A percentile compares a stretch with the other conserved stretches of the same genome.
Conservation (phyloP, 2,329 filamentous ascomycete genomes). For the Dactylellina parvicollis region DNA sequence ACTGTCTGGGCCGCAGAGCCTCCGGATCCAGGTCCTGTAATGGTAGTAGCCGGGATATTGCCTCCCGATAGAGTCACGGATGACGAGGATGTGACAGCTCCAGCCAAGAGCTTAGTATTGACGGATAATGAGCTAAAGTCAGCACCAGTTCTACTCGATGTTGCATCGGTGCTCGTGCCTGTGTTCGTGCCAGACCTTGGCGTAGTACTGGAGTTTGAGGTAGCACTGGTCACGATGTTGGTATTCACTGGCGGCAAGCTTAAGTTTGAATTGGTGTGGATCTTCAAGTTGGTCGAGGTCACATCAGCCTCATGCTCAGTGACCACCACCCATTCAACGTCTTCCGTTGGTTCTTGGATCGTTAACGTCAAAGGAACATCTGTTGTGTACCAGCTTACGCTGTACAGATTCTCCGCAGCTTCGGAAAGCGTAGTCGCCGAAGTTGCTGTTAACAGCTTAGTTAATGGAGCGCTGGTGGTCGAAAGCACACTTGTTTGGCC, state of each 20-base stretch:
- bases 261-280: too few relatives aligned
- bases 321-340: constrained; percentile 6
- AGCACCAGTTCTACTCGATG: not conserved
- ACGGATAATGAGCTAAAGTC: constrained; percentile 5
- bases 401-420: constrained; percentile 11
- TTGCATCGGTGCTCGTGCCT: not conserved
- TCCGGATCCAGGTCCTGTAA: constrained; percentile 13
- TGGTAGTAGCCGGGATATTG: constrained; percentile 10
- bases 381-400: constrained; percentile 25
- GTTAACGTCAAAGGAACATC: constrained; percentile 26
- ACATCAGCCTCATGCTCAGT: not conserved
- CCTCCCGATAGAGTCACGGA: not conserved
- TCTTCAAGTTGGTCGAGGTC: not conserved
- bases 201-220: too few relatives aligned
- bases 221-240: too few relatives aligned
- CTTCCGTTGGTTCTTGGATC: constrained; percentile 4
- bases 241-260: too few relatives aligned
- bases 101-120: constrained; percentile 15
- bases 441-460: constrained; percentile 20
- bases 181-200: not conserved
- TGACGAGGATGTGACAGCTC: not conserved
- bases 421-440: constrained; percentile 17
- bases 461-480: constrained; percentile 1
- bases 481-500: not conserved
- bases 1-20: constrained; percentile 15